Base-by-base conservation (phyloP, 257 asterid species). In the Penstemon davidsonii region DNA sequence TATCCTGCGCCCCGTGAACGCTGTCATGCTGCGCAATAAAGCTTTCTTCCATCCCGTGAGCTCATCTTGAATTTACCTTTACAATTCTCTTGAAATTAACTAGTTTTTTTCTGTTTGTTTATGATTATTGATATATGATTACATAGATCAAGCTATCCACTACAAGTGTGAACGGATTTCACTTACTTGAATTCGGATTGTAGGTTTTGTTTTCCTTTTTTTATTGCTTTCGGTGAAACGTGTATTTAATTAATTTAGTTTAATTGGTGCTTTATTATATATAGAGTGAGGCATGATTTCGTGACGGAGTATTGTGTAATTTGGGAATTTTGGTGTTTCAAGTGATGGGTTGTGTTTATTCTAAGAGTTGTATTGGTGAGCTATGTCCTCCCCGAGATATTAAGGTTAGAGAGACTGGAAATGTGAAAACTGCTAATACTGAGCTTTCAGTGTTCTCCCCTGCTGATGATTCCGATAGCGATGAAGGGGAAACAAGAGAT, bases 281-380 rank as follows among this genome's bases (percentile, higher is more conserved):
- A 5, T 37, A 41, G 47, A 39, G 38, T 10, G 50, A 68, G 41
- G 56, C 51, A 69, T 62, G 33, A 13, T 71, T 43, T 13, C 70
- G 72, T 71, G 10, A 62, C 75, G 75, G 80, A 82, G 87, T 84
- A 92, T 75, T 19, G 49, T 73, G 60, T 60, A 68, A 9, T 71
- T 66, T 73, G 66, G 79, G 69, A 55, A 47, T 61, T 70, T 58
- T 65, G 75, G 78, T 66, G 43, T 81, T 79, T 74, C 45, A 72
- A 77, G 81, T 81, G 80, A 93, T 93, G 98, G 98, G 98, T 57
- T 93, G 97, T 83, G 90, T 73, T 71, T 85, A 86, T 80, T 93
- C 98, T 5, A 90, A 82, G 81, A 67, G 86, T 51, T 93, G 97
- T 74, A 90, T 93, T 67, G 96, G 98, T 8, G 94, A 85, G 62